Evolutionary conservation across 2,329 filamentous ascomycete species (phyloP).

Genomic region (Monilinia vaccinii-corymbosi): DNA sequence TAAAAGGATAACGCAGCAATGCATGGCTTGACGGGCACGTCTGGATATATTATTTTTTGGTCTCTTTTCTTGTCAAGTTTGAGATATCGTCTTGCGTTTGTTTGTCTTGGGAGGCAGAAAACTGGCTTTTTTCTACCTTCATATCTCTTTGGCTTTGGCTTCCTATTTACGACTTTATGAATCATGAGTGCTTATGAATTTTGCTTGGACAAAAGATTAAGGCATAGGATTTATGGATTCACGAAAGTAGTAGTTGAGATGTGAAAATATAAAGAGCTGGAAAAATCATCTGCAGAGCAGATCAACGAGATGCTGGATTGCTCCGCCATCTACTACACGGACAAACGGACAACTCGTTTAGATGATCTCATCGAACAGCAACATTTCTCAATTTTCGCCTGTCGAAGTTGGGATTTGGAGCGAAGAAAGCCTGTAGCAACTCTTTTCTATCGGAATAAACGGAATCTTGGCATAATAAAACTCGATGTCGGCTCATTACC

Average conservation of each 20-base stretch:
- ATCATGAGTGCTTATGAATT: conserved; percentile 16
- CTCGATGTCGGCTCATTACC: background rate
- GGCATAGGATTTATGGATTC: conserved; percentile 15
- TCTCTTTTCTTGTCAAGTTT: conserved; percentile 22
- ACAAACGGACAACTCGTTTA: conserved; percentile 1
- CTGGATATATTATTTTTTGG: conserved; percentile 27
- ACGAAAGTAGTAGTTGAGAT: conserved; percentile 14
- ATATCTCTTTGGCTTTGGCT: conserved; percentile 22
- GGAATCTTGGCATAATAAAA: background rate
- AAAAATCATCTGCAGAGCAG: conserved; percentile 9
- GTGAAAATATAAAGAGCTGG: background rate
- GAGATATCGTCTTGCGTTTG: conserved; percentile 6
- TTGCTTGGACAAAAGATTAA: conserved; percentile 15
- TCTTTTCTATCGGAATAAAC: background rate
- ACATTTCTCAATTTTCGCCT: conserved; percentile 17
- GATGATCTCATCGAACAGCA: conserved; percentile 14
- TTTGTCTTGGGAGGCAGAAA: background rate
- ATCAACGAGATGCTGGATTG: conserved; percentile 15
- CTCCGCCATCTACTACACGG: background rate
- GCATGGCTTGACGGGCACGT: conserved; percentile 40
- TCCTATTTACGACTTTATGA: conserved; percentile 4
- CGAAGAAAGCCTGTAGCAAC: background rate
- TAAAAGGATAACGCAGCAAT: conserved; percentile 57
- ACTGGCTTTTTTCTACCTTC: conserved; percentile 19
- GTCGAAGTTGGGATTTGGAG: conserved; percentile 1